A percentile compares a stretch with the other conserved stretches of the same genome.
Evolutionary conservation across 179 eudicot genomes (phyloP).

Genomic region (Heliamphora pulchella): DNA sequence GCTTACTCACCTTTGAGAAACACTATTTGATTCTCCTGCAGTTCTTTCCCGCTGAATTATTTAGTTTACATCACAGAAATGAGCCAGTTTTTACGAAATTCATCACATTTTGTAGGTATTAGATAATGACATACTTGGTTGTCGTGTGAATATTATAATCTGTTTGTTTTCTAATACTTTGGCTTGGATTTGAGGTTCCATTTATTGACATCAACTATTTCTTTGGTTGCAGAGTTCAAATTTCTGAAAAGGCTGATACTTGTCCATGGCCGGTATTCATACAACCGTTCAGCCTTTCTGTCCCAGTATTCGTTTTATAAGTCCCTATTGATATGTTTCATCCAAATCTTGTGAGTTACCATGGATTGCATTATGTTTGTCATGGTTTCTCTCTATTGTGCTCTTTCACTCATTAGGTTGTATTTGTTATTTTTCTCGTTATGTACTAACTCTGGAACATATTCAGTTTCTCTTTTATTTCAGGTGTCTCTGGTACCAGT

Average conservation of each 20-base stretch:
- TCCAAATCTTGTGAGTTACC: constrained; percentile 82
- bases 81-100: background rate
- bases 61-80: background rate
- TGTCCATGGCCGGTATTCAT: constrained; percentile 96
- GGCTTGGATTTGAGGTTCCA: background rate
- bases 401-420: background rate
- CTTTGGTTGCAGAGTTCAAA: constrained; percentile 71
- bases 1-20: background rate
- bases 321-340: constrained; percentile 84
- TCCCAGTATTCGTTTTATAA: constrained; percentile 97
- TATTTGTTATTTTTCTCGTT: background rate
- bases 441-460: constrained; percentile 32
- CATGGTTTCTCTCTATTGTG: background rate
- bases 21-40: background rate
- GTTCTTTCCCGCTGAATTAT: background rate
- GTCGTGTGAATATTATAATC: background rate
- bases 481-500: constrained; percentile 98
- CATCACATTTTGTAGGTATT: background rate
- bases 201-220: constrained; percentile 1
- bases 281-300: constrained; percentile 91
- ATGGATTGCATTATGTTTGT: constrained; percentile 14
- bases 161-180: background rate
- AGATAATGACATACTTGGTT: background rate
- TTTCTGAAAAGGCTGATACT: constrained; percentile 87
- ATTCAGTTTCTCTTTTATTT: constrained; percentile 86